Conservation (phyloP, 2,329 filamentous ascomycete species). For the Rutstroemia sp. region DNA sequence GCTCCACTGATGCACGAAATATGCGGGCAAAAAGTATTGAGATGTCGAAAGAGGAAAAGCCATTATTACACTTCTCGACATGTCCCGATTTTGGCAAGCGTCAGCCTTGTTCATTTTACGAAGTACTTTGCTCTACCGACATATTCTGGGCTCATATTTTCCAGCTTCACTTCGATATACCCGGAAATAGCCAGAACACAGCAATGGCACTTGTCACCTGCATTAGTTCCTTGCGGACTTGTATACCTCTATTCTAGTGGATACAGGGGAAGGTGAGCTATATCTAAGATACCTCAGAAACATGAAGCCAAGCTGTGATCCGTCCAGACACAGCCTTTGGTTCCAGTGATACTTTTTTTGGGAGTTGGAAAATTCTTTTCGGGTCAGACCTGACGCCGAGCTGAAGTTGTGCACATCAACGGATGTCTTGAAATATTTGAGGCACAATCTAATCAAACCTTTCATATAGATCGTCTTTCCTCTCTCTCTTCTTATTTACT, state of each 20-base stretch:
- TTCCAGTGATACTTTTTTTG: not conserved
- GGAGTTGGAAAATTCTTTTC: not conserved
- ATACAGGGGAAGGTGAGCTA: not conserved
- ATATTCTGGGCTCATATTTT: not conserved
- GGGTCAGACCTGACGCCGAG: constrained; percentile 1
- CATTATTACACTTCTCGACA: not conserved
- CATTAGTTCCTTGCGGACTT: not conserved
- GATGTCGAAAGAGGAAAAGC: not conserved
- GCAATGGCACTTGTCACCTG: not conserved
- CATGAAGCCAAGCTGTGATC: not conserved
- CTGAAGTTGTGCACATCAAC: constrained; percentile 2
- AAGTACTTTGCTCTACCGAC: not conserved
- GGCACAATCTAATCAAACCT: not conserved
- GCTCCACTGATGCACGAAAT: not conserved
- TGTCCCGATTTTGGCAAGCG: not conserved
- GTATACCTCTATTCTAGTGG: not conserved
- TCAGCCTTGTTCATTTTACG: constrained; percentile 2
- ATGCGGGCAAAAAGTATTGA: not conserved
- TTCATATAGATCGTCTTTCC: not conserved
- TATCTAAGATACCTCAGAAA: not conserved
- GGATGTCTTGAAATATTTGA: not conserved
- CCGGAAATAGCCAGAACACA: not conserved
- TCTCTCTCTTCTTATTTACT: no score
- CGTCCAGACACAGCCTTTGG: not conserved
- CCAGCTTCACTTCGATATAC: not conserved